Evolutionary conservation across 352 stramenopile genomes (phyloP), one percentile per base, ranked within the genome.

Genomic region (Phytophthora quininea): DNA sequence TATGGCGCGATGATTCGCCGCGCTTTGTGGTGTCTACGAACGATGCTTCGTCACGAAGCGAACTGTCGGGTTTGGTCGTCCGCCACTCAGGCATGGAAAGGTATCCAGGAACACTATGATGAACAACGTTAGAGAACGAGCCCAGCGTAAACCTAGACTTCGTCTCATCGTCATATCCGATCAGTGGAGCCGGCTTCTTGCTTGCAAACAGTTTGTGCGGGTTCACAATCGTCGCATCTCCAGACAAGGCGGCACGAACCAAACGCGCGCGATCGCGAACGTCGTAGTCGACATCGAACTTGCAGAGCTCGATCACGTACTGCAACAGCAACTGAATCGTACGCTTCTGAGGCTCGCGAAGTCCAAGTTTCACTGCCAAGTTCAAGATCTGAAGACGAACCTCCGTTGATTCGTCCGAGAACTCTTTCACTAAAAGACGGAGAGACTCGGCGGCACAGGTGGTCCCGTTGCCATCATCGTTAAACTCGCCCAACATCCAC

Each of bases 251-350:
- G 48, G 86, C 81, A 27, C 86, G 85, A n/a, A 98, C 75, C 45
- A 98, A 80, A 47, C 95, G 88, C 24, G 89, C 91, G 6, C 94
- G 88, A 62, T 98, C 95, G 7, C 95, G 89, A 4, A 98, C 79
- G 49, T 98, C 95, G 59, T 97, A 97, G 64, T 97, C 90, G 6
- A 88, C 69, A 69, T 98, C 95, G 60, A 97, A 98, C 62, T 96
- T 90, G 56, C 87, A 94, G 32, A 98, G 71, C 64, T 98, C 92
- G 37, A 98, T 86, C 55, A 98, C 85, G 55, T 98, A 98, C 57
- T 92, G 81, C 2, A 96, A 65, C 24, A 98, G 73, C 56, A 93
- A 60, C 50, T 91, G 80, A 42, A 96, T 83, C 12, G 92, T 89
- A 35, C 77, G 68, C 68, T 84, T 88, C 59, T 80, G 88, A 4